phyloP scores from a whole-genome alignment of 345 rosid species.

The Acer negundo region DNA sequence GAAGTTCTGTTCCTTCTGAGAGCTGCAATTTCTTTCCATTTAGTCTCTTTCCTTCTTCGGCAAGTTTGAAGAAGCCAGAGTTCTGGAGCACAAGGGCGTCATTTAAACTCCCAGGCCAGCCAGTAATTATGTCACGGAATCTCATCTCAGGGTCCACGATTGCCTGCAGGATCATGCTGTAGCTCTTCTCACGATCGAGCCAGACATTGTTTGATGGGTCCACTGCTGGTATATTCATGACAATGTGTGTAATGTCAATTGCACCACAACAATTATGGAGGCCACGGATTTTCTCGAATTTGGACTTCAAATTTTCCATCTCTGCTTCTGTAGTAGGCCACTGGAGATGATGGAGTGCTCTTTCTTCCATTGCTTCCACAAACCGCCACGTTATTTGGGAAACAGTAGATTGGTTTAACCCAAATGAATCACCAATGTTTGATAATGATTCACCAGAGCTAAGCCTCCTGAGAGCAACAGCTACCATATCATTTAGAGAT shows the following conservation, averaged over 20 bases:
- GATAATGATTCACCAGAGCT: conserved; percentile 78
- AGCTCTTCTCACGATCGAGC: conserved; percentile 67
- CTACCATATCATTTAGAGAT: conserved; percentile 61
- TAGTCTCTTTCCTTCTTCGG: conserved; percentile 61
- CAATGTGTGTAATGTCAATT: conserved; percentile 62
- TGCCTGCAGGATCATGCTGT: conserved; percentile 76
- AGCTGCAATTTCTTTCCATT: conserved; percentile 46
- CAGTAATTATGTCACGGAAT: conserved; percentile 61
- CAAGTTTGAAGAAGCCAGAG: conserved; percentile 60
- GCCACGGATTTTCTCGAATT: conserved; percentile 64
- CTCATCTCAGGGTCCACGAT: conserved; percentile 72
- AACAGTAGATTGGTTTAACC: conserved; percentile 71
- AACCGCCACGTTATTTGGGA: conserved; percentile 81
- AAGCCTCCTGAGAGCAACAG: conserved; percentile 74
- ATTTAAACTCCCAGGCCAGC: conserved; percentile 73
- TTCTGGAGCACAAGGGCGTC: conserved; percentile 60
- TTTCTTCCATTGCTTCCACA: conserved; percentile 80
- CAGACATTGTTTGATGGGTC: conserved; percentile 59
- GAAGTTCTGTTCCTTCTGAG: conserved; percentile 39
- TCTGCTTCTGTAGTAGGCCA: conserved; percentile 68
- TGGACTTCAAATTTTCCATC: conserved; percentile 50
- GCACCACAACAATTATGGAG: conserved; percentile 73
- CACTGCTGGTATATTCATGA: conserved; percentile 65
- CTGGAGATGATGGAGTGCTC: conserved; percentile 57
- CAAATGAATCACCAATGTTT: conserved; percentile 60